Evolutionary conservation across 306 rosid genomes (phyloP).

Genomic region (Cajanus cajan): DNA sequence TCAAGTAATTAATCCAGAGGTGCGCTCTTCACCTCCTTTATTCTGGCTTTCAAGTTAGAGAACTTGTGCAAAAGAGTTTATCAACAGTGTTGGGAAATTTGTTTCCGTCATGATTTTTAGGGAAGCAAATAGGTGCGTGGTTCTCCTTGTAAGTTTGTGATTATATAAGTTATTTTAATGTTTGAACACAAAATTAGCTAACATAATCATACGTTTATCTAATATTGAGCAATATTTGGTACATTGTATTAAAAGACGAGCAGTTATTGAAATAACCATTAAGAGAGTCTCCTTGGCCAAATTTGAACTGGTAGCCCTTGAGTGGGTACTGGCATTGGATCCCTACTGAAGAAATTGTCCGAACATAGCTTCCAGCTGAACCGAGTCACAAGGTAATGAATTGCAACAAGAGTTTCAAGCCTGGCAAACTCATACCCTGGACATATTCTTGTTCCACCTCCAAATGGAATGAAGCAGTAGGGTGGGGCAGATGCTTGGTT

Average conservation of each 20-base stretch:
- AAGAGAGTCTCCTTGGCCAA: conserved; percentile 40
- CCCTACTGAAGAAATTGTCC: conserved; percentile 56
- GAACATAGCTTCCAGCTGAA: conserved; percentile 72
- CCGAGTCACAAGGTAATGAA: conserved; percentile 63
- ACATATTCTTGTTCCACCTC: conserved; percentile 70
- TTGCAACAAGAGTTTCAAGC: conserved; percentile 59
- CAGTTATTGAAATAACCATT: conserved; percentile 6
- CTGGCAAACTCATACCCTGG: conserved; percentile 72
- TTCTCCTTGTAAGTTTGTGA: background rate
- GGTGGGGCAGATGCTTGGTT: conserved; percentile 59
- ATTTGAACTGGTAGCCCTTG: conserved; percentile 57
- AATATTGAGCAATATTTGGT: background rate
- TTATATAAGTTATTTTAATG: background rate
- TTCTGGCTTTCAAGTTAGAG: background rate
- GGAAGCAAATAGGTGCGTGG: background rate
- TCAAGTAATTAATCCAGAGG: background rate
- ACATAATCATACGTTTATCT: background rate
- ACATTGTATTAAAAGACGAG: background rate
- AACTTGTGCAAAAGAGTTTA: background rate
- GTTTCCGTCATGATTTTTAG: background rate
- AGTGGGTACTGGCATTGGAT: conserved; percentile 56
- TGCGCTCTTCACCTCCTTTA: background rate
- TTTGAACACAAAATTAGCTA: background rate
- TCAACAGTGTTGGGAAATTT: background rate
- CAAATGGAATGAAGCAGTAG: conserved; percentile 61